These are phyloP conservation scores for Protomyces inouyei DNA, from an alignment of 1,139 yeast genomes.

Conservation along the genomic window DNA sequence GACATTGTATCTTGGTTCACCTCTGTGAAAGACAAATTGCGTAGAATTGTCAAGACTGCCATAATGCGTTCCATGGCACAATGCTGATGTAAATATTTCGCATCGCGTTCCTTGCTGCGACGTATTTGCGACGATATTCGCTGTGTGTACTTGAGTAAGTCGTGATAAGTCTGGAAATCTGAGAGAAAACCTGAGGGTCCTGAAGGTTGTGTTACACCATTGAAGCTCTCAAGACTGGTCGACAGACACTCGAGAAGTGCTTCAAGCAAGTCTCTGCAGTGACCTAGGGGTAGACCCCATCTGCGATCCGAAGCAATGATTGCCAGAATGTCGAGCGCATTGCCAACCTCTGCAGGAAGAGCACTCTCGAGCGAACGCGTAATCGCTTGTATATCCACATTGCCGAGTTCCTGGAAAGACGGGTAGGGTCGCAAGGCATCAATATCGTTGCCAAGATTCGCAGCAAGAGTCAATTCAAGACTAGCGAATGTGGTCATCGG, in stretches of 20 bases:
- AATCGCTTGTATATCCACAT: conserved; percentile 14
- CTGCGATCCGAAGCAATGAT: conserved; percentile 19
- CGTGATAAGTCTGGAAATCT: background rate
- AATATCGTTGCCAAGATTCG: background rate
- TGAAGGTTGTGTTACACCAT: background rate
- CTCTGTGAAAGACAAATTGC: conserved; percentile 21
- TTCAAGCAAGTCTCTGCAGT: conserved; percentile 17
- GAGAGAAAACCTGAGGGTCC: background rate
- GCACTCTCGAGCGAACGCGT: conserved; percentile 7
- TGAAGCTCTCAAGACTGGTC: background rate
- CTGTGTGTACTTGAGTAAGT: background rate
- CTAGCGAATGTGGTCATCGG: conserved; percentile 1
- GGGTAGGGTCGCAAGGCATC: conserved; percentile 9
- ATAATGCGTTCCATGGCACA: background rate
- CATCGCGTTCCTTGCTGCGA: background rate
- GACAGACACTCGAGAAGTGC: conserved; percentile 10
- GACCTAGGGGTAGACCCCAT: conserved; percentile 22
- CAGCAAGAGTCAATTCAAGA: background rate
- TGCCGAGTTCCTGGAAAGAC: conserved; percentile 18
- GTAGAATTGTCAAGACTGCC: conserved; percentile 14
- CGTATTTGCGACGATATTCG: background rate
- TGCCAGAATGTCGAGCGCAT: conserved; percentile 12
- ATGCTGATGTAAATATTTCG: background rate
- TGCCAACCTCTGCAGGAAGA: conserved; percentile 17
- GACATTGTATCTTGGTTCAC: conserved; percentile 18